Evolutionary conservation across 176 grass and related monocot species (phyloP), one percentile per base, ranked within the genome.

Genomic region (Rhynchospora pubera): DNA sequence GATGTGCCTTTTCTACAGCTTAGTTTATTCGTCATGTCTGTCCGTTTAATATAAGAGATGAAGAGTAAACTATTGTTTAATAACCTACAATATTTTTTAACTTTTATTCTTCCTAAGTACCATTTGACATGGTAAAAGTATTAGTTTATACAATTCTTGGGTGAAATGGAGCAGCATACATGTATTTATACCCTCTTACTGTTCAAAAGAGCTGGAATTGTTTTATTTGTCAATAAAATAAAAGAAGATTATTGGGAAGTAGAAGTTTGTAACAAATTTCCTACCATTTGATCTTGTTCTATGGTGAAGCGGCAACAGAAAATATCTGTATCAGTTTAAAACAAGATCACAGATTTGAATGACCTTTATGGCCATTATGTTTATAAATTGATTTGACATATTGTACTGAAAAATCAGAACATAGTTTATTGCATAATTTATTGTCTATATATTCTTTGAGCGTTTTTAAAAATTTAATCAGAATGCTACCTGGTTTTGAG

Each of bases 101-200:
- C 28, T 80, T 80, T 45, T 56, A 56, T 77, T 32, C 72, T 77
- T 56, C 56, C 65, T 30, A 69, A 55, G 72, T 23, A 77, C 72
- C 48, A 56, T 77, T 77, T 77, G 72, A 77, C 72, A 77, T 77
- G 23, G 72, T 77, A 77, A 77, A 55, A 43, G 53, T 80, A 61
- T 80, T 79, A 79, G 7, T 50, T 19, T 73, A 52, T 74, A 51
- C 21, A 74, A 74, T 19, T 71, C 18, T 71, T 71, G 22, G 67
- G 67, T 71, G 67, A 71, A 71, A 71, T 71, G 67, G 67, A 47
- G 48, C 21, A 52, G 75, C 26, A 56, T 78, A 57, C 18, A 71
- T 71, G 67, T 46, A 7, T 39, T 2, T 39, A 5, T 39, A 58
- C 26, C 42, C 7, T 50, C 42, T 19, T 50, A 50, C 42, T 14